A percentile compares a stretch with the other conserved stretches of the same genome.
These are phyloP conservation scores for Cladosporium phlei DNA, from an alignment of 2,329 filamentous ascomycete species.

Conservation along the genomic window DNA sequence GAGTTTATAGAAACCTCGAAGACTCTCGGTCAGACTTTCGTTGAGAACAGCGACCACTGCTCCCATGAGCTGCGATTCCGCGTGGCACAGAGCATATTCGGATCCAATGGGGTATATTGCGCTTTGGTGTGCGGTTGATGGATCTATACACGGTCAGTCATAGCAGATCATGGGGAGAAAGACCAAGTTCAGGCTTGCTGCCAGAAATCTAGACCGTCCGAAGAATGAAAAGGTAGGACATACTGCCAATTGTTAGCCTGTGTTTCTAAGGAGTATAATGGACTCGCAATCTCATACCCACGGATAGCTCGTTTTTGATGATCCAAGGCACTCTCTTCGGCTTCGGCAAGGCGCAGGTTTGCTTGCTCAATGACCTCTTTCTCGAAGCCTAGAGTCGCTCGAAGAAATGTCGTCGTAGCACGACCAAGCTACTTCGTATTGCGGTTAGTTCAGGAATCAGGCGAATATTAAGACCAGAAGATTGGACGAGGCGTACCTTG, in stretches of 20 bases:
- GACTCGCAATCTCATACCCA: no score
- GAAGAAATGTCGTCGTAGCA: conserved; percentile 77
- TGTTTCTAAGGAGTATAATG: no score
- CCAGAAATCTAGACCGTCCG: no score
- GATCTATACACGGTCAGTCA: no score
- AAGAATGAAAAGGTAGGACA: no score
- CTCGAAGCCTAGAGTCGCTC: conserved; percentile 83
- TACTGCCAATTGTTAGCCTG: no score
- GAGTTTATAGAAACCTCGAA: conserved; percentile 89
- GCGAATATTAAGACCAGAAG: background rate
- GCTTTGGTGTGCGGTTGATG: conserved; percentile 48
- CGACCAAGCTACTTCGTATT: conserved; percentile 57
- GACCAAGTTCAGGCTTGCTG: no score
- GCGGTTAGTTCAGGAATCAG: conserved; percentile 19
- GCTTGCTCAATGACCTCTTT: conserved; percentile 87
- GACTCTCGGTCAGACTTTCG: conserved; percentile 84
- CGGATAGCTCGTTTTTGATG: conserved; percentile 73
- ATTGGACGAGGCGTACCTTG: conserved; percentile 43
- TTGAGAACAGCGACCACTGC: conserved; percentile 86
- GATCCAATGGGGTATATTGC: conserved; percentile 75
- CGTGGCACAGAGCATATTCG: conserved; percentile 79
- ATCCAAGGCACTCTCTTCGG: conserved; percentile 69
- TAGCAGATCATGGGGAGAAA: no score
- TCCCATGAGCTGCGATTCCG: conserved; percentile 82
- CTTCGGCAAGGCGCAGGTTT: conserved; percentile 63